Conservation (phyloP, 2,329 filamentous ascomycete species). For the Sphaerulina vaccinii region DNA sequence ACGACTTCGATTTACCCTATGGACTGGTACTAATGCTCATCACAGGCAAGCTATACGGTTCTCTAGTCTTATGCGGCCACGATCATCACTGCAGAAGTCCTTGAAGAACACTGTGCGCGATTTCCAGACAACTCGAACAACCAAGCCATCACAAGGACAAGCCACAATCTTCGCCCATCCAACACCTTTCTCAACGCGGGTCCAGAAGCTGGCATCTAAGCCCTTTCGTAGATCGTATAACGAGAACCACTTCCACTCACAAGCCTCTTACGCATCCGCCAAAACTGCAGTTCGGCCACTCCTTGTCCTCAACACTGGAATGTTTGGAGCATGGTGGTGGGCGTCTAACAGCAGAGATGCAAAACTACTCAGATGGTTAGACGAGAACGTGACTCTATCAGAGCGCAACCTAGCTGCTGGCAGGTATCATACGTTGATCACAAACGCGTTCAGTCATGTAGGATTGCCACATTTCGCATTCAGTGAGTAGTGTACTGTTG, state of each 20-base stretch:
- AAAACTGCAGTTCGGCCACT: constrained; percentile 36
- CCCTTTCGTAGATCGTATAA: neutral
- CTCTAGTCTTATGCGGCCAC: neutral
- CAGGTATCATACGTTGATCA: constrained; percentile 42
- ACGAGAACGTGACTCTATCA: constrained; percentile 38
- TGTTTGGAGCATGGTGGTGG: constrained; percentile 43
- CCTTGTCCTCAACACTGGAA: constrained; percentile 42
- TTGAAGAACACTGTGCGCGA: neutral
- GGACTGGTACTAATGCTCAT: neutral
- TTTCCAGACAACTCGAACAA: neutral
- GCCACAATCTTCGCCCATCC: neutral
- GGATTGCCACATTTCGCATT: constrained; percentile 39
- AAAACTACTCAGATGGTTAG: constrained; percentile 21
- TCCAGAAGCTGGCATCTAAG: neutral
- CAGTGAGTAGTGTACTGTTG: constrained; percentile 24
- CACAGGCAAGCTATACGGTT: neutral
- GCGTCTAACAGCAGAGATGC: constrained; percentile 24
- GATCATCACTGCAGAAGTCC: neutral
- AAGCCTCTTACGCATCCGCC: constrained; percentile 5
- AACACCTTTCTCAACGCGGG: neutral
- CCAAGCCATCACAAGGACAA: neutral
- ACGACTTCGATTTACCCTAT: neutral
- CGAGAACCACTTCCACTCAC: neutral
- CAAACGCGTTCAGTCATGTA: constrained; percentile 43
- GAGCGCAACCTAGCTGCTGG: constrained; percentile 31